Percentiles rank a stretch among this genome's conserved stretches.
Evolutionary conservation across 2,329 filamentous ascomycete species (phyloP).

Genomic region (Canariomyces notabilis): DNA sequence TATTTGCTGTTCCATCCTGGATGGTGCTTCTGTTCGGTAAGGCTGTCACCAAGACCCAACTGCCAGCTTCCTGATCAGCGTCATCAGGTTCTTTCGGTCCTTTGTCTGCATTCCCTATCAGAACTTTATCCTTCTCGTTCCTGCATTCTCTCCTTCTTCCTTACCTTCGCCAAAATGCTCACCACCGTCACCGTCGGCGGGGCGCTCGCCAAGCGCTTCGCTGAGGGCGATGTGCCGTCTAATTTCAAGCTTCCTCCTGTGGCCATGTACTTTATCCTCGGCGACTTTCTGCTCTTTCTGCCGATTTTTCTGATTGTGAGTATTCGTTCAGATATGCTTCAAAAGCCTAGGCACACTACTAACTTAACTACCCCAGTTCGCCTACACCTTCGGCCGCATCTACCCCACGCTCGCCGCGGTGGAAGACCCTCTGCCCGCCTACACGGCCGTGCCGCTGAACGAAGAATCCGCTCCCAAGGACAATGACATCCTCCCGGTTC

Average conservation of each 20-base stretch:
- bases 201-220: conserved; percentile 15
- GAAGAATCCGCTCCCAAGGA: conserved; percentile 28
- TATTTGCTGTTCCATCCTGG: neutral
- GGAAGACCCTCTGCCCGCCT: conserved; percentile 53
- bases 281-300: conserved; percentile 41
- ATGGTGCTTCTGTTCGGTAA: neutral
- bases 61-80: neutral
- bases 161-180: conserved; percentile 4
- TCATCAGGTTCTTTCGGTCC: neutral
- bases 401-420: conserved; percentile 53
- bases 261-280: conserved; percentile 36
- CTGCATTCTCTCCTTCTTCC: neutral
- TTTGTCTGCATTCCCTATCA: neutral
- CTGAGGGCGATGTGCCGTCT: conserved; percentile 2
- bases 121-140: neutral
- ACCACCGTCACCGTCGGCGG: conserved; percentile 9
- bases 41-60: neutral
- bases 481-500: conserved; percentile 33
- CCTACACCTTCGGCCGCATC: conserved; percentile 47
- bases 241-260: conserved; percentile 34
- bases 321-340: conserved; percentile 3
- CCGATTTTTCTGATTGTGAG: conserved; percentile 42
- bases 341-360: neutral
- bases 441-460: conserved; percentile 46
- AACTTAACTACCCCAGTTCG: conserved; percentile 31